Evolutionary conservation across 257 asterid genomes (phyloP).

Genomic region (Fraxinus excelsior): DNA sequence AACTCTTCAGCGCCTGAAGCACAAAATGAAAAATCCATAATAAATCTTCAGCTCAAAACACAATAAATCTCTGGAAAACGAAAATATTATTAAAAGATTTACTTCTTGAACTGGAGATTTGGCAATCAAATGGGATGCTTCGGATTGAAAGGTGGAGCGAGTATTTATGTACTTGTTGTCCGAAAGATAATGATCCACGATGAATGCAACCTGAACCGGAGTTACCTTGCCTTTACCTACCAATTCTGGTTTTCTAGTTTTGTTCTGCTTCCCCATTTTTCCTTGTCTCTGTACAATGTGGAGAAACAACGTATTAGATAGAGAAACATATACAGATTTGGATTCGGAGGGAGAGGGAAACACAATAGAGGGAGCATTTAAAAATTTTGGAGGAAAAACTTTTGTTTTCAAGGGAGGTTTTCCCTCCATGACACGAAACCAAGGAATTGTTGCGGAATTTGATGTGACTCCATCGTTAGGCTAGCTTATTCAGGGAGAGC

Average conservation of each 20-base stretch:
- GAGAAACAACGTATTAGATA: not conserved
- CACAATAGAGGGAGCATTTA: constrained; percentile 42
- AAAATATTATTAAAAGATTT: not conserved
- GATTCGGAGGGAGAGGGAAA: constrained; percentile 6
- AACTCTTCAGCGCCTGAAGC: constrained; percentile 76
- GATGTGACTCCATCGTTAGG: not conserved
- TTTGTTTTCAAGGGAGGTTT: constrained; percentile 16
- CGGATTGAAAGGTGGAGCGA: constrained; percentile 71
- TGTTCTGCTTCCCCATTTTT: constrained; percentile 66
- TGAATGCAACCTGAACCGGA: constrained; percentile 81
- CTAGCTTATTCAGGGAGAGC: not conserved
- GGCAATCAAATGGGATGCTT: constrained; percentile 75
- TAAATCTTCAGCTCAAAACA: constrained; percentile 10
- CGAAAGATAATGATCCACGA: constrained; percentile 86
- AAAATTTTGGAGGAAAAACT: constrained; percentile 39
- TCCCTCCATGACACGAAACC: constrained; percentile 33
- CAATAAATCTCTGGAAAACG: not conserved
- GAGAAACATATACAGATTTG: constrained; percentile 5
- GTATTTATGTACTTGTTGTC: constrained; percentile 61
- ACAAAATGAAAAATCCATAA: not conserved
- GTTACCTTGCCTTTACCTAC: constrained; percentile 87
- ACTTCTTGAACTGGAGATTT: constrained; percentile 81
- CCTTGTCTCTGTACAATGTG: constrained; percentile 5
- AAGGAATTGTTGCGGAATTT: not conserved
- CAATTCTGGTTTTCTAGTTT: constrained; percentile 49